Evolutionary conservation across 1,139 yeast genomes (phyloP).

Genomic region (Sugiyamaella neomexicana): DNA sequence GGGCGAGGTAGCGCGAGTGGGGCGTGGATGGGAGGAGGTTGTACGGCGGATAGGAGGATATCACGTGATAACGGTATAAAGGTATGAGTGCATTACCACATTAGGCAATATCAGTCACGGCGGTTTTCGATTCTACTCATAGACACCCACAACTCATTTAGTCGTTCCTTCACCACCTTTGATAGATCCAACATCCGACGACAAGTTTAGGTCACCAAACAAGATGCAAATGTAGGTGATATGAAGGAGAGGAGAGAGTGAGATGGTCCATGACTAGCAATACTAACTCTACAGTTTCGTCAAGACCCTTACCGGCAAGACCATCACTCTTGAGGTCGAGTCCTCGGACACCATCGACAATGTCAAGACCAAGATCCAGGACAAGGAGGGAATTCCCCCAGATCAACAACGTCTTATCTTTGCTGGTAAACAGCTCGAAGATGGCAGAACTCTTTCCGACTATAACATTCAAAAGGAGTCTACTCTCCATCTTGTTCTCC

Average conservation of each 20-base stretch:
- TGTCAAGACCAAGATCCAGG: slow-evolving; percentile 91
- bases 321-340: slow-evolving; percentile 82
- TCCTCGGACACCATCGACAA: slow-evolving; percentile 93
- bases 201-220: slow-evolving; percentile 21
- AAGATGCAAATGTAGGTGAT: slow-evolving; percentile 31
- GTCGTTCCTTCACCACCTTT: slow-evolving; percentile 16
- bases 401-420: slow-evolving; percentile 92
- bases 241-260: neutral
- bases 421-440: slow-evolving; percentile 94
- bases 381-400: slow-evolving; percentile 94
- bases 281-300: slow-evolving; percentile 24
- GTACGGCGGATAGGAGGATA: no score
- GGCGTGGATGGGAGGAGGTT: no score
- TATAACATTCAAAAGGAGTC: slow-evolving; percentile 96
- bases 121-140: neutral
- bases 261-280: slow-evolving; percentile 6
- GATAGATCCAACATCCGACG: slow-evolving; percentile 16
- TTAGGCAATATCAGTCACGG: slow-evolving; percentile 9
- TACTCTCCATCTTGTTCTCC: slow-evolving; percentile 80
- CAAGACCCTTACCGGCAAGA: slow-evolving; percentile 38
- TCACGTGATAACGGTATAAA: no score
- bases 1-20: no score
- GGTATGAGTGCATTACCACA: no score
- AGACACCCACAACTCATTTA: slow-evolving; percentile 8
- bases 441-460: slow-evolving; percentile 89